These are phyloP conservation scores for Cochlearia excelsa DNA, from an alignment of 345 rosid species.

Conservation along the genomic window DNA sequence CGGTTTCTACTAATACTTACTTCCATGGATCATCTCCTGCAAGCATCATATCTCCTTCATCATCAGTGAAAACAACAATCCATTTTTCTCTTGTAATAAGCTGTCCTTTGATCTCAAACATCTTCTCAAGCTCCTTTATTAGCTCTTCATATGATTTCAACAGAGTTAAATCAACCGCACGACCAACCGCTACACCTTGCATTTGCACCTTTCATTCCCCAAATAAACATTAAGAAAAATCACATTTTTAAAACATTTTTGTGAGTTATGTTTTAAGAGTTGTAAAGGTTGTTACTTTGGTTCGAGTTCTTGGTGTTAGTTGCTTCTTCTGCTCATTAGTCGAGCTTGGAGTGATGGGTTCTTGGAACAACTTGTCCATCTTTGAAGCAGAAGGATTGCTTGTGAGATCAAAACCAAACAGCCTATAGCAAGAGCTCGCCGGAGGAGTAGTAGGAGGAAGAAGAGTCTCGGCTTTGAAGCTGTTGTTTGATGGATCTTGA, in stretches of 20 bases:
- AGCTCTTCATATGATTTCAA: slow-evolving; percentile 55
- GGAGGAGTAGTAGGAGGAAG: slow-evolving; percentile 33
- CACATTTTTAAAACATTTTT: not conserved
- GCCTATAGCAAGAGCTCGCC: slow-evolving; percentile 38
- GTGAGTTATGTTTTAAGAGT: not conserved
- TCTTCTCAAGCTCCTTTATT: slow-evolving; percentile 50
- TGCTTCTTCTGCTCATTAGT: slow-evolving; percentile 42
- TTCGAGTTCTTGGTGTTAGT: slow-evolving; percentile 31
- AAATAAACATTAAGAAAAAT: not conserved
- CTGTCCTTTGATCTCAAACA: slow-evolving; percentile 68
- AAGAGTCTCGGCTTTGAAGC: slow-evolving; percentile 37
- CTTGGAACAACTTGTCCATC: slow-evolving; percentile 19
- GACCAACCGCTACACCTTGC: slow-evolving; percentile 76
- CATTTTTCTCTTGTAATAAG: slow-evolving; percentile 50
- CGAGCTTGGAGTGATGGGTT: slow-evolving; percentile 32
- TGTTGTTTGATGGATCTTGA: slow-evolving; percentile 42
- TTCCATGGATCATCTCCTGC: slow-evolving; percentile 73
- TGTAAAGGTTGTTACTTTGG: slow-evolving; percentile 24
- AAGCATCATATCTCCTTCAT: slow-evolving; percentile 78
- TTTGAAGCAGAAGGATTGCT: slow-evolving; percentile 27
- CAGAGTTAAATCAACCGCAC: slow-evolving; percentile 58
- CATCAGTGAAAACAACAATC: slow-evolving; percentile 61
- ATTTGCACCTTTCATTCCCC: slow-evolving; percentile 56
- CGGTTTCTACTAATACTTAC: slow-evolving; percentile 40
- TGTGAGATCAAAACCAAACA: slow-evolving; percentile 66